Conservation (phyloP, 345 rosid species). For the Draba incana region DNA sequence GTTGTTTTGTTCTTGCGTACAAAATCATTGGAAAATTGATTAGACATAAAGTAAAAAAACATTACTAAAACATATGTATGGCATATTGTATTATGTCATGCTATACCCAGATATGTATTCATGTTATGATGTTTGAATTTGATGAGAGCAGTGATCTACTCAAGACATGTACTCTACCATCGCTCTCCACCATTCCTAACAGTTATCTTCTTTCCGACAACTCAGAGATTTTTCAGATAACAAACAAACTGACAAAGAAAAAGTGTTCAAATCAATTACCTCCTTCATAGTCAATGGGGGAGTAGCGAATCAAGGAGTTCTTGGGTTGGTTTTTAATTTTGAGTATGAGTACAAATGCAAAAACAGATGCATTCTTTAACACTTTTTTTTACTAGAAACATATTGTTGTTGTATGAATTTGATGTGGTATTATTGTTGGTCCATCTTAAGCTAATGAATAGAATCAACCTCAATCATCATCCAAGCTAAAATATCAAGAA, state of each 20-base stretch:
- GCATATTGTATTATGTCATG: no score
- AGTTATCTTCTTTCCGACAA: not conserved
- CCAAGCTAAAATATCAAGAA: not conserved
- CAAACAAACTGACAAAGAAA: not conserved
- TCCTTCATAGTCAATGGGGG: not conserved
- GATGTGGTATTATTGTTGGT: not conserved
- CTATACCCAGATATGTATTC: no score
- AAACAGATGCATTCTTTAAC: not conserved
- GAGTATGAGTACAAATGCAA: not conserved
- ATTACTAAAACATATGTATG: no score
- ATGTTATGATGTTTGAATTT: no score
- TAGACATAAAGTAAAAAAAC: no score
- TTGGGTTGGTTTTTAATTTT: not conserved
- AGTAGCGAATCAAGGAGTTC: not conserved
- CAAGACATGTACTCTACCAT: constrained; percentile 5
- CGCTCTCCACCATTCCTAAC: not conserved
- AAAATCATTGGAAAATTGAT: no score
- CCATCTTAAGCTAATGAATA: not conserved
- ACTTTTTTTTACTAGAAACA: not conserved
- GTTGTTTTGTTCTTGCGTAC: no score
- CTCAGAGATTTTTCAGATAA: not conserved
- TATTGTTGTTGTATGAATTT: not conserved
- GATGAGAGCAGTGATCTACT: constrained; percentile 3
- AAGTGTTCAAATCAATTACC: not conserved
- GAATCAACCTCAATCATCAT: not conserved